phyloP scores from a whole-genome alignment of 805 yeast genomes.

The Isabelozyma gotoi region DNA sequence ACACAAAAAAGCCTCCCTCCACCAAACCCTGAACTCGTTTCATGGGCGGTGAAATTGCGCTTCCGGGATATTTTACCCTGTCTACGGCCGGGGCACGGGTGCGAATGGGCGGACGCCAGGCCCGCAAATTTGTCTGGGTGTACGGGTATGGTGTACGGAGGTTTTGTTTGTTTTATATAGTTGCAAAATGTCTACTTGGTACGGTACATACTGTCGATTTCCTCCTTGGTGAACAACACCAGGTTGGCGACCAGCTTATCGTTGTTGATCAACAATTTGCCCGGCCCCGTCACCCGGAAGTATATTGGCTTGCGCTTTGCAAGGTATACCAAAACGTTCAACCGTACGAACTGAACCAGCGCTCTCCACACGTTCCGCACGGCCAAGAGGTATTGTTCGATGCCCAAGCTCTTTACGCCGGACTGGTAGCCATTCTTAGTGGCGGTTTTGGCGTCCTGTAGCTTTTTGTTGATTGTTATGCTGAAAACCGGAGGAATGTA shows the following conservation, averaged over 20 bases:
- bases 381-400: not conserved
- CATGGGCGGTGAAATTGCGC: no score
- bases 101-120: no score
- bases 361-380: not conserved
- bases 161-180: no score
- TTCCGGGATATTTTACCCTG: no score
- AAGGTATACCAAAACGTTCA: slow-evolving; percentile 10
- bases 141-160: no score
- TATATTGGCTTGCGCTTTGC: slow-evolving; percentile 14
- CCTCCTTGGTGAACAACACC: slow-evolving; percentile 13
- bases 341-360: slow-evolving; percentile 7
- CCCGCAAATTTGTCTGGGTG: no score
- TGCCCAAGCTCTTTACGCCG: not conserved
- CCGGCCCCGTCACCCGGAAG: slow-evolving; percentile 26
- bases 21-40: no score
- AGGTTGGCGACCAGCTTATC: slow-evolving; percentile 9
- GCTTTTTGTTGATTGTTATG: not conserved
- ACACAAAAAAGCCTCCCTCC: no score
- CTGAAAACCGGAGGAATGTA: not conserved
- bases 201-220: slow-evolving; percentile 6
- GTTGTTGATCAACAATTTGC: slow-evolving; percentile 21
- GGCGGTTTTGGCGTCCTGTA: not conserved
- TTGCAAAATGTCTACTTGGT: not conserved
- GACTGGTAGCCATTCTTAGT: not conserved
- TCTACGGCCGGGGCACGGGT: no score